Base-by-base conservation (phyloP, 176 grass and related monocot species). In the Paspalum notatum region DNA sequence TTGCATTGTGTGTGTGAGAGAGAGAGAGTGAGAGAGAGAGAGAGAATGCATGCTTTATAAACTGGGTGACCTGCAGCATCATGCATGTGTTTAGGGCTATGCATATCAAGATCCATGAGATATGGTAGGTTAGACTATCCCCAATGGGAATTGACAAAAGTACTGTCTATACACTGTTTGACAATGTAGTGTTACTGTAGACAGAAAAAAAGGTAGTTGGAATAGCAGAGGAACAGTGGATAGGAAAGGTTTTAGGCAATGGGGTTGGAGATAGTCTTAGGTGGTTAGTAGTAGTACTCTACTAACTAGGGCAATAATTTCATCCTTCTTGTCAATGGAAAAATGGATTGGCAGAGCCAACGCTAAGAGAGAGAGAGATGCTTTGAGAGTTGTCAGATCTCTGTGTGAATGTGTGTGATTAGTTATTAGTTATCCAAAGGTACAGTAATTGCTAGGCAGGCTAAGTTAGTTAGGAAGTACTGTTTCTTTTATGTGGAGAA, bases 81-180 rank as follows among this genome's bases (percentile, higher is more conserved):
- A 76, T 74, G 87, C 87, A 85, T 89, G 63, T 89, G 82, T 70
- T 68, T 70, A 69, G n/a, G 39, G 48, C 54, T 72, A 78, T 7
- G 76, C 64, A 79, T 50, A 80, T 85, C 82, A 63, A 77, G 77
- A 81, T 85, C 64, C 64, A 71, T 57, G 55, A 76, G 82, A 71
- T 85, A 76, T 85, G 82, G 71, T 81, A 75, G 76, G 60, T 63
- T 65, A n/a, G n/a, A n/a, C n/a, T n/a, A n/a, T n/a, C n/a, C n/a
- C n/a, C n/a, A n/a, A n/a, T n/a, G n/a, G n/a, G n/a, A n/a, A n/a
- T n/a, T n/a, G n/a, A n/a, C n/a, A n/a, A n/a, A n/a, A n/a, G n/a
- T n/a, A n/a, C n/a, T n/a, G n/a, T n/a, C n/a, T n/a, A n/a, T n/a
- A n/a, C n/a, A n/a, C n/a, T n/a, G n/a, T n/a, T n/a, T n/a, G n/a